Percentiles rank a stretch among this genome's conserved stretches.
Evolutionary conservation across 164 flowering plant genomes (phyloP).

Genomic region (Pachysandra terminalis): DNA sequence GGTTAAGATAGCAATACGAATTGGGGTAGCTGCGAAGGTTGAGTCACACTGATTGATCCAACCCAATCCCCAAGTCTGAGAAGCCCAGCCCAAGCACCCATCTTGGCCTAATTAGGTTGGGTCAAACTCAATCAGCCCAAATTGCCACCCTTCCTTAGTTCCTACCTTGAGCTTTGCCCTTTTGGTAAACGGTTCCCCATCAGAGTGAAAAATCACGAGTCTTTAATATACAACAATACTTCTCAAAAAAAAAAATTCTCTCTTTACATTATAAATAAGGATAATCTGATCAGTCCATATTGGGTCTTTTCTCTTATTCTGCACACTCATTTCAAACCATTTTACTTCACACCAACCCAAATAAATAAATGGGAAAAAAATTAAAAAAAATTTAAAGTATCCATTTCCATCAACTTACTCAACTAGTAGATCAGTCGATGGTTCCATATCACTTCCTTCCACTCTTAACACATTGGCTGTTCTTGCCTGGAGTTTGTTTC

Average conservation of each 20-base stretch:
- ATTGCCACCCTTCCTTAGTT: too few species aligned
- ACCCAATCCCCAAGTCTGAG: too few species aligned
- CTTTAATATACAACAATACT: not conserved
- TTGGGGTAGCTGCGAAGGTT: too few species aligned
- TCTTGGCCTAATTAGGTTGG: too few species aligned
- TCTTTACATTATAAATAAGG: conserved; percentile 14
- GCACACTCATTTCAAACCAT: conserved; percentile 17
- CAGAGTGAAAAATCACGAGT: too few species aligned
- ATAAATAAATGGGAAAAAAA: not conserved
- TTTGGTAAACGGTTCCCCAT: not conserved
- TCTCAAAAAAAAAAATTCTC: not conserved
- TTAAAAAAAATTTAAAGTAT: too few species aligned
- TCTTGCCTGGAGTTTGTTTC: too few species aligned
- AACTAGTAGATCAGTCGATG: conserved; percentile 2
- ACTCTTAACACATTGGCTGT: not conserved
- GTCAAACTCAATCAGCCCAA: too few species aligned
- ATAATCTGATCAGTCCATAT: conserved; percentile 4
- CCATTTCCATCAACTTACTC: not conserved
- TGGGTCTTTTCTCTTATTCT: conserved; percentile 18
- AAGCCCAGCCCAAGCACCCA: too few species aligned
- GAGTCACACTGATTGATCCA: too few species aligned
- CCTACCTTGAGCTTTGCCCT: not conserved
- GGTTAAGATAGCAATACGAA: too few species aligned
- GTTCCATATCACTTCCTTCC: too few species aligned
- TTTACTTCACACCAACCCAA: conserved; percentile 11